Base-by-base conservation (phyloP, 176 grass and related monocot genomes). In the Raddia guianensis region DNA sequence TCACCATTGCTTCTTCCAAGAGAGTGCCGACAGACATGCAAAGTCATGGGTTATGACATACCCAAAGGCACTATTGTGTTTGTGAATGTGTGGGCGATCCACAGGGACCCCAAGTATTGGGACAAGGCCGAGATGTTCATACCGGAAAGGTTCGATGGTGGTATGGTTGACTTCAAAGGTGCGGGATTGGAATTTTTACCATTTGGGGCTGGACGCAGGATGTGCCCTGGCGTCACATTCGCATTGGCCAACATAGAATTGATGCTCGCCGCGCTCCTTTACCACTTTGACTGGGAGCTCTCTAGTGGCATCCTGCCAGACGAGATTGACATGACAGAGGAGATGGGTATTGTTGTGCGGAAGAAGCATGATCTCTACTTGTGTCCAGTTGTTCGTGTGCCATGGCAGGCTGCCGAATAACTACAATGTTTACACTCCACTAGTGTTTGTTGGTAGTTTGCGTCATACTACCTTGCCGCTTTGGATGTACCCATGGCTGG, bases 161-260 rank as follows among this genome's bases (percentile, higher is more conserved):
- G 46, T 45, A 44, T 4, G 0, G 3, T 59, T 0, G 90, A 91
- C 59, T 81, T 84, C 34, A 82, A 73, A 56, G 81, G 85, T 0
- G 14, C 14, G 0, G 55, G 77, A 12, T 85, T 84, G 0, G 89
- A 87, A 37, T 77, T 81, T 18, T 0, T 87, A 5, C 81, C 81
- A 0, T 91, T 87, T 72, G 85, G 89, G 12, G 61, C 68, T 5
- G 89, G 89, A 3, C 50, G 75, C 9, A 91, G 89, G 63, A 87
- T 83, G 3, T 87, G 89, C 46, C n/a, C 70, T 1, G 85, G 73
- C 6, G 19, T 84, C 49, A 13, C 44, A 13, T 75, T 91, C 3
- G 89, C n/a, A 5, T 15, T 63, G 6, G 27, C 16, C 6, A 74
- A 34, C 16, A 15, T 82, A 12, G 85, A 78, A 54, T 40, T 91